Percentiles rank a stretch among this genome's conserved stretches.
Evolutionary conservation across 768 basidiomycete species (phyloP).

Genomic region (Hemileccinum impolitum): DNA sequence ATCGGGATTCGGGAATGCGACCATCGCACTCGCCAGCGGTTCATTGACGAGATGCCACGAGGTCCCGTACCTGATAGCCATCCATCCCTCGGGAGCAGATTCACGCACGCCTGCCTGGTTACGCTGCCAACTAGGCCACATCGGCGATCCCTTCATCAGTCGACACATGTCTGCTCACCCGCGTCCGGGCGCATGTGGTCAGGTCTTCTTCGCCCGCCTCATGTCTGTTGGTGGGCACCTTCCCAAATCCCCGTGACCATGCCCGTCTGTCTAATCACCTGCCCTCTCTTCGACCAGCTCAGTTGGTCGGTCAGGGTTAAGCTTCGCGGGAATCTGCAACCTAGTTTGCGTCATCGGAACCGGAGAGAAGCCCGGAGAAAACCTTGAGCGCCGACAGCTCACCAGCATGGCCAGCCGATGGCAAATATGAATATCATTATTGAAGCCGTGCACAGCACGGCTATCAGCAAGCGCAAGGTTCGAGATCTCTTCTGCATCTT

Average conservation of each 20-base stretch:
- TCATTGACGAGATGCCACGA: constrained; percentile 21
- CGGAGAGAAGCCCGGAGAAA: constrained; percentile 22
- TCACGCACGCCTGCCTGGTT: background rate
- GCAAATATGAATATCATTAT: constrained; percentile 24
- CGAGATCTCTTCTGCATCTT: constrained; percentile 22
- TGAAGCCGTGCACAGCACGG: constrained; percentile 29
- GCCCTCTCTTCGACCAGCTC: background rate
- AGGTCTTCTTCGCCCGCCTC: too few species aligned
- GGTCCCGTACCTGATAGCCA: constrained; percentile 13
- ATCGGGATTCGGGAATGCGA: constrained; percentile 20
- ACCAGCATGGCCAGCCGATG: constrained; percentile 26
- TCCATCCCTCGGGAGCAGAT: constrained; percentile 14
- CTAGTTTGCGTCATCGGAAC: constrained; percentile 15
- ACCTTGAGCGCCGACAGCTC: constrained; percentile 28
- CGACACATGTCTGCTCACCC: too few species aligned
- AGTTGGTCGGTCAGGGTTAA: constrained; percentile 16
- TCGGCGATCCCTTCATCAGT: constrained; percentile 1
- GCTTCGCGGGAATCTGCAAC: constrained; percentile 22
- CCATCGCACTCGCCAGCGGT: constrained; percentile 15
- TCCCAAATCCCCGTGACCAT: too few species aligned
- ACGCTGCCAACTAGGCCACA: background rate
- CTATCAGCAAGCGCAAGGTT: constrained; percentile 28
- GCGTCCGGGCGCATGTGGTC: too few species aligned
- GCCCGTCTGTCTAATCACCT: too few species aligned
- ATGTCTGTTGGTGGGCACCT: too few species aligned